Percentiles rank a stretch among this genome's conserved stretches.
Evolutionary conservation across 306 rosid genomes (phyloP).

Genomic region (Ceratonia siliqua): DNA sequence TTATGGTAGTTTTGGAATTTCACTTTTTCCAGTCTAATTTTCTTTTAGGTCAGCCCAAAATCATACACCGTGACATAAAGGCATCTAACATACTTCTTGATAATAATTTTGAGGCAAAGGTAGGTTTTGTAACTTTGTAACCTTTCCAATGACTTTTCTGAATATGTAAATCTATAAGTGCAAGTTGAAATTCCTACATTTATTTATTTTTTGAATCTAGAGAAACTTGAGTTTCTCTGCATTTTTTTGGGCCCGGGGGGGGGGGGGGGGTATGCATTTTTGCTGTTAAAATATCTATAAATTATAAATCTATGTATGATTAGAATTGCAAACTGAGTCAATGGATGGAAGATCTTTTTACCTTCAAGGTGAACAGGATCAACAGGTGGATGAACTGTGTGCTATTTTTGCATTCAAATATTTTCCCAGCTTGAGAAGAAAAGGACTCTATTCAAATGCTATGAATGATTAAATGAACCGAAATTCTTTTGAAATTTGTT

Average conservation of each 20-base stretch:
- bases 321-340: not conserved
- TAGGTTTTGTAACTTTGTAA: not conserved
- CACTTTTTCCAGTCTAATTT: slow-evolving; percentile 1
- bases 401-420: not conserved
- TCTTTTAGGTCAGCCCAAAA: slow-evolving; percentile 53
- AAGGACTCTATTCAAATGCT: not conserved
- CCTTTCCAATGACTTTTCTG: not conserved
- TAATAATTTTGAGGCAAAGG: slow-evolving; percentile 58
- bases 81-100: slow-evolving; percentile 67
- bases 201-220: not conserved
- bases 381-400: not conserved
- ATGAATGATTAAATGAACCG: not conserved
- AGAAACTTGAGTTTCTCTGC: not conserved
- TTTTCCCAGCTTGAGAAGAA: not conserved
- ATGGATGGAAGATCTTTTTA: not conserved
- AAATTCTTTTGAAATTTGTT: not conserved
- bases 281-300: not conserved
- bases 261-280: not conserved
- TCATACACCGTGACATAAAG: slow-evolving; percentile 71
- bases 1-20: not conserved
- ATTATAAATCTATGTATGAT: not conserved
- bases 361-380: slow-evolving; percentile 14
- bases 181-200: not conserved
- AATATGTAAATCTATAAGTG: slow-evolving; percentile 2
- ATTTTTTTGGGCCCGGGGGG: not conserved